Evolutionary conservation across 1,284 basidiomycete genomes (phyloP), one percentile per base, ranked within the genome.

Genomic region (Cystobasidium pallidum): DNA sequence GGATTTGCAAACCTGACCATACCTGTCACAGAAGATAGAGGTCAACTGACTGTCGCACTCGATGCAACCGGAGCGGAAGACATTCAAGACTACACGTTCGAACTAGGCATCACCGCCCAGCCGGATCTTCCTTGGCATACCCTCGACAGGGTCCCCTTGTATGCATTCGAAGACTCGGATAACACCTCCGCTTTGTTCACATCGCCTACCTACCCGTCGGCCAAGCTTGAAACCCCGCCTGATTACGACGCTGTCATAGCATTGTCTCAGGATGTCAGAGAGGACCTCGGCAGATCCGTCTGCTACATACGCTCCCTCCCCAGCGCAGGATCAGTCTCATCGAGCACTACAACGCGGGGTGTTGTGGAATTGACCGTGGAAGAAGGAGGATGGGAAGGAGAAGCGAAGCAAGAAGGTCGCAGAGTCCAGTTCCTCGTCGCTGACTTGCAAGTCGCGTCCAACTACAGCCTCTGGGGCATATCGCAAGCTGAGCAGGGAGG

Each of bases 381-480:
- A n/a, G 54, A 65, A 55, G 73, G 73, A 17, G 51, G 54, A 21
- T 21, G 34, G 15, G 11, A 52, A 3, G 45, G 54, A 28, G 61
- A 74, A 49, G 47, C 61, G 1, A 65, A 74, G 45, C 78, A 63
- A 26, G 74, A 47, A 68, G 80, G 75, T 8, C 70, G 47, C 15
- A 77, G 79, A 54, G 61, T 73, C 4, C 79, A 79, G 66, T 79
- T 72, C 24, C 24, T 74, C 10, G 71, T 81, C 17, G 39, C 54
- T 1, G 78, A 76, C 8, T 75, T 82, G 17, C 70, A 74, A 17
- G 45, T 73, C 1, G 79, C 74, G 8, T 77, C 75, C 36, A 82
- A 82, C 63, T 82, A 82, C 61, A 81, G 82, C 0, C 77, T 79
- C 1, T 82, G 81, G 81, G 75, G 82, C 30, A 66, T 80, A 47